These are phyloP conservation scores for Russula foetens DNA, from an alignment of 768 basidiomycete species.

Conservation along the genomic window DNA sequence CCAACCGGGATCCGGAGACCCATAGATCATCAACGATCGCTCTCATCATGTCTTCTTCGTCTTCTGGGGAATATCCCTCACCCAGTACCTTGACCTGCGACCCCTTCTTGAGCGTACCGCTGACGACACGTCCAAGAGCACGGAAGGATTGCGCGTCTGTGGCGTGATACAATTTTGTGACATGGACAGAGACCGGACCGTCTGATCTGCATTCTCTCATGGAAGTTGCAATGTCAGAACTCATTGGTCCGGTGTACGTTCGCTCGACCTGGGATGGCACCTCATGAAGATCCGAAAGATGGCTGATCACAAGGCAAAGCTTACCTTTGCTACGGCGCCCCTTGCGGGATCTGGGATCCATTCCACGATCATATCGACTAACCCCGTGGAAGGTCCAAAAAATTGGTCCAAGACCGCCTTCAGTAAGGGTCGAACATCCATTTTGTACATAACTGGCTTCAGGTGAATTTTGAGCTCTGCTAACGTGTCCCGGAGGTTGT, in stretches of 20 bases:
- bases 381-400: constrained; percentile 83
- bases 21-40: constrained; percentile 79
- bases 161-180: constrained; percentile 93
- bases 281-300: constrained; percentile 6
- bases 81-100: constrained; percentile 91
- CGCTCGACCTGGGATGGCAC: constrained; percentile 49
- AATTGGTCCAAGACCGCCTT: constrained; percentile 94
- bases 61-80: constrained; percentile 97
- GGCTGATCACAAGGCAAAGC: background rate
- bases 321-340: constrained; percentile 53
- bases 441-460: constrained; percentile 94
- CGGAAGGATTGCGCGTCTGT: constrained; percentile 96
- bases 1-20: constrained; percentile 85
- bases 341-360: constrained; percentile 78
- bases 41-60: constrained; percentile 96
- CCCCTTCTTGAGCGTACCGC: constrained; percentile 81
- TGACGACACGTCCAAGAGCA: constrained; percentile 90
- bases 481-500: constrained; percentile 76
- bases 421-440: constrained; percentile 92
- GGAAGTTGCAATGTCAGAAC: constrained; percentile 62
- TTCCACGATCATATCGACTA: constrained; percentile 88
- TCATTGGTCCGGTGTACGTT: constrained; percentile 86
- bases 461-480: constrained; percentile 69
- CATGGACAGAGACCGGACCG: constrained; percentile 87
- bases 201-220: constrained; percentile 80